phyloP scores from a whole-genome alignment of 2,329 filamentous ascomycete species.

The Claviceps sorghi region DNA sequence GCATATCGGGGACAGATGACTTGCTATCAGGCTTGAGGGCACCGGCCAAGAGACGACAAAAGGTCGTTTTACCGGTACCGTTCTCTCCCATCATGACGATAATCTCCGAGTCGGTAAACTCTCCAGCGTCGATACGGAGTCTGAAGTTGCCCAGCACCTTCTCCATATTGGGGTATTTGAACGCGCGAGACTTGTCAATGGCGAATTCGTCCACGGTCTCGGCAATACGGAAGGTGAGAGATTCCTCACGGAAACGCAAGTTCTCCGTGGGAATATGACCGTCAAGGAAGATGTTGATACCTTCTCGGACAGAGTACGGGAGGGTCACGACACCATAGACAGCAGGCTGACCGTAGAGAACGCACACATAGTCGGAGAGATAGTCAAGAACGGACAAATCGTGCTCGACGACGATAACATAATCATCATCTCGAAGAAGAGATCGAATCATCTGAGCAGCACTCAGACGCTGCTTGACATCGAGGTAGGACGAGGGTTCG shows the following conservation, averaged over 20 bases:
- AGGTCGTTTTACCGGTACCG: constrained; percentile 97
- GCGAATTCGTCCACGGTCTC: constrained; percentile 83
- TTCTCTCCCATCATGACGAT: constrained; percentile 99
- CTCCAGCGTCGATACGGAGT: constrained; percentile 64
- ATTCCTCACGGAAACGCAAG: constrained; percentile 93
- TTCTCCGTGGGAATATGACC: constrained; percentile 98
- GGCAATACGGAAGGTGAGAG: constrained; percentile 83
- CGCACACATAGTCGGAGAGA: constrained; percentile 95
- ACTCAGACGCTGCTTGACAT: constrained; percentile 96
- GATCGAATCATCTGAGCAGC: constrained; percentile 87
- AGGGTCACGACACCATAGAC: constrained; percentile 97
- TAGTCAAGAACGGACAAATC: constrained; percentile 97
- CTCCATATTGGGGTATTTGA: constrained; percentile 78
- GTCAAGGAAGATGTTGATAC: constrained; percentile 98
- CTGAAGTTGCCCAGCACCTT: constrained; percentile 87
- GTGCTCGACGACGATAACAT: constrained; percentile 98
- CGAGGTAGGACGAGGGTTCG: constrained; percentile 94
- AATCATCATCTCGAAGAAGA: constrained; percentile 75
- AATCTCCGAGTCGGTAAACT: constrained; percentile 96
- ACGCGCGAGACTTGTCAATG: constrained; percentile 69
- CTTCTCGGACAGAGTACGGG: constrained; percentile 90
- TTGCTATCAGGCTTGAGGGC: constrained; percentile 78
- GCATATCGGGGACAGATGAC: constrained; percentile 74
- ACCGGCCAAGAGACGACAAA: constrained; percentile 91
- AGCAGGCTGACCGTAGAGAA: constrained; percentile 88